Percentiles rank a stretch among this genome's conserved stretches.
phyloP scores from a whole-genome alignment of 2,329 filamentous ascomycete genomes.

The Tolypocladium sp. region DNA sequence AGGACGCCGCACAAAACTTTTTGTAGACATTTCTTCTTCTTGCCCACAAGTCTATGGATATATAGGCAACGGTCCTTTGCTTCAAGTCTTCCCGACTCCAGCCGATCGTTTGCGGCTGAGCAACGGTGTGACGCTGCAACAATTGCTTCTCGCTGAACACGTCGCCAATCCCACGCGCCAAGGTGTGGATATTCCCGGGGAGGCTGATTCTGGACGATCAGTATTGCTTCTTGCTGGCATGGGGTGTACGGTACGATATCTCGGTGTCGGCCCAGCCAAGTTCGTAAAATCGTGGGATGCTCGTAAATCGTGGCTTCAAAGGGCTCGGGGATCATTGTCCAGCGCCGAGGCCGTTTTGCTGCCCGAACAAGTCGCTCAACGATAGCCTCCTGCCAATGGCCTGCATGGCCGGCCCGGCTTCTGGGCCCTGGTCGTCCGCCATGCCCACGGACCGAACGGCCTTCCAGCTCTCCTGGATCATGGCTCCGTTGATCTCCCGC shows the following conservation, averaged over 20 bases:
- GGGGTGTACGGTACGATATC: not conserved
- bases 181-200: not conserved
- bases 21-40: not conserved
- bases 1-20: not conserved
- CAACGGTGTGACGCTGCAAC: not conserved
- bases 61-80: not conserved
- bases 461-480: conserved; percentile 35
- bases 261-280: not conserved
- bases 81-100: not conserved
- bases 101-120: not conserved
- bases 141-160: not conserved
- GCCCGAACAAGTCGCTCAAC: conserved; percentile 35
- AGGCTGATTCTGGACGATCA: not conserved
- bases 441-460: conserved; percentile 20
- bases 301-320: not conserved
- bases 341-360: conserved; percentile 13
- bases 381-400: conserved; percentile 34
- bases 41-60: not conserved
- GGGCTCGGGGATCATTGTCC: conserved; percentile 5
- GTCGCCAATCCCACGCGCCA: not conserved
- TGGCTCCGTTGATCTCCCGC: conserved; percentile 28
- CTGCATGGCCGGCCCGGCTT: conserved; percentile 32
- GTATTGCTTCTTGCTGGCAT: not conserved
- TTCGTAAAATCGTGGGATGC: not conserved
- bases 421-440: conserved; percentile 18